Percentiles rank a stretch among this genome's conserved stretches.
Conservation (phyloP, 164 flowering plant species). For the Vitis rupestris region DNA sequence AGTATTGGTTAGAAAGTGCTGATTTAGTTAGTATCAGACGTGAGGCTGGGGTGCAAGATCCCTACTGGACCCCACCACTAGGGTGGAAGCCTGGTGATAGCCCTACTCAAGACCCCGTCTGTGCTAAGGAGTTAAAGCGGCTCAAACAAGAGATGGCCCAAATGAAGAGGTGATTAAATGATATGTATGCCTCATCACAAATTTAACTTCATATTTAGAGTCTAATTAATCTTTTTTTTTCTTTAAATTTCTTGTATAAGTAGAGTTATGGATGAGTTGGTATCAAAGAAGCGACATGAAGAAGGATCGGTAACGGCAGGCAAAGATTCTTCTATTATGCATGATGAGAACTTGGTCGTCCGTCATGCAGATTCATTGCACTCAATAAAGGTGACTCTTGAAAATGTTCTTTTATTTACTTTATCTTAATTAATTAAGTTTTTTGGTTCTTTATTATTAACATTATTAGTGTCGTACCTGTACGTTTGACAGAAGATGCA, state of each 20-base stretch:
- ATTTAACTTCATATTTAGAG: not conserved
- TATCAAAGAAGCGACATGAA: constrained; percentile 31
- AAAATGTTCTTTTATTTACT: too few species aligned
- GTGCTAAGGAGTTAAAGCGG: constrained; percentile 52
- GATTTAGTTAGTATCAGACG: constrained; percentile 58
- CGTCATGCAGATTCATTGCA: not conserved
- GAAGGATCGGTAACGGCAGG: constrained; percentile 12
- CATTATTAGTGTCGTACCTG: not conserved
- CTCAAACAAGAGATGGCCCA: constrained; percentile 48
- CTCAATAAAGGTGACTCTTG: constrained; percentile 1
- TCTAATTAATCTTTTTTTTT: not conserved
- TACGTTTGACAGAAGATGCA: constrained; percentile 28
- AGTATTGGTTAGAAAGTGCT: constrained; percentile 88
- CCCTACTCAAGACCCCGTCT: constrained; percentile 56
- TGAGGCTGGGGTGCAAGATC: constrained; percentile 79
- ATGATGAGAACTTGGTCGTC: constrained; percentile 5
- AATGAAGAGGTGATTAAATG: constrained; percentile 41
- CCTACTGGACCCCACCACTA: constrained; percentile 90
- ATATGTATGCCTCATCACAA: not conserved
- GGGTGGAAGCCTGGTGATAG: constrained; percentile 80
- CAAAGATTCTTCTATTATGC: constrained; percentile 11
- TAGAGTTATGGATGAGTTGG: constrained; percentile 36
- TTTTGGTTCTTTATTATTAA: not conserved
- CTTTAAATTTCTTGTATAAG: not conserved
- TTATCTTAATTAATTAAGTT: constrained; percentile 11